phyloP scores from a whole-genome alignment of 2,329 filamentous ascomycete species.

The Cladosporium sp. region DNA sequence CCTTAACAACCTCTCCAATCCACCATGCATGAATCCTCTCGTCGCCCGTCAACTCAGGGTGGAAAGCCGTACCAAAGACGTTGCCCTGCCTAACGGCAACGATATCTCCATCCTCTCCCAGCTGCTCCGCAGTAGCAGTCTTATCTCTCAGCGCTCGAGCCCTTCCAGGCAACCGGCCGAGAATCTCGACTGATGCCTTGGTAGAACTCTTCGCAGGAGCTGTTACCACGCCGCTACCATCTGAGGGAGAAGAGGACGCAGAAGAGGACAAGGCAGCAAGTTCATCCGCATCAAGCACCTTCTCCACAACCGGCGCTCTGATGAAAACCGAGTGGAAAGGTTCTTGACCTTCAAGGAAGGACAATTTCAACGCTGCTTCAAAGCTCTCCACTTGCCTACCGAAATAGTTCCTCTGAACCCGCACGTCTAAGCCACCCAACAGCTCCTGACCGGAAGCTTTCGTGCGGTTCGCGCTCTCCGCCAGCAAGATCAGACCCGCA shows the following conservation, averaged over 20 bases:
- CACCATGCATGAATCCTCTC: slow-evolving; percentile 90
- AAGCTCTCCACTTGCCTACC: slow-evolving; percentile 92
- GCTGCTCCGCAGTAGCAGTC: slow-evolving; percentile 42
- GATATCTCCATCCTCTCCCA: slow-evolving; percentile 64
- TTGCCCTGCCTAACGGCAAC: slow-evolving; percentile 88
- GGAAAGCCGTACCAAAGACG: slow-evolving; percentile 91
- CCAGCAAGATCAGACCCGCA: slow-evolving; percentile 86
- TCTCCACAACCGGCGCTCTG: slow-evolving; percentile 86
- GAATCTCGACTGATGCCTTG: slow-evolving; percentile 52
- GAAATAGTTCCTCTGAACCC: slow-evolving; percentile 92
- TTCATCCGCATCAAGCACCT: slow-evolving; percentile 52
- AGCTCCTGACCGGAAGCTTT: slow-evolving; percentile 91
- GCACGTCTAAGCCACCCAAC: slow-evolving; percentile 84
- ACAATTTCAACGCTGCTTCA: slow-evolving; percentile 67
- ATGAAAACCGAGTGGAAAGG: slow-evolving; percentile 87
- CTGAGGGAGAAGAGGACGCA: slow-evolving; percentile 16
- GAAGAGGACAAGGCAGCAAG: background rate
- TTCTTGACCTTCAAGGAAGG: slow-evolving; percentile 54
- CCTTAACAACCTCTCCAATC: slow-evolving; percentile 62
- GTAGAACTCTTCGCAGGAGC: slow-evolving; percentile 52
- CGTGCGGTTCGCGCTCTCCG: slow-evolving; percentile 79
- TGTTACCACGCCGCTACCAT: slow-evolving; percentile 46
- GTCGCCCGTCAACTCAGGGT: slow-evolving; percentile 88
- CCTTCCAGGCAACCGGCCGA: slow-evolving; percentile 53
- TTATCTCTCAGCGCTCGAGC: slow-evolving; percentile 47